Conservation (phyloP, 1,284 basidiomycete genomes). For the Apiotrichum sp. region DNA sequence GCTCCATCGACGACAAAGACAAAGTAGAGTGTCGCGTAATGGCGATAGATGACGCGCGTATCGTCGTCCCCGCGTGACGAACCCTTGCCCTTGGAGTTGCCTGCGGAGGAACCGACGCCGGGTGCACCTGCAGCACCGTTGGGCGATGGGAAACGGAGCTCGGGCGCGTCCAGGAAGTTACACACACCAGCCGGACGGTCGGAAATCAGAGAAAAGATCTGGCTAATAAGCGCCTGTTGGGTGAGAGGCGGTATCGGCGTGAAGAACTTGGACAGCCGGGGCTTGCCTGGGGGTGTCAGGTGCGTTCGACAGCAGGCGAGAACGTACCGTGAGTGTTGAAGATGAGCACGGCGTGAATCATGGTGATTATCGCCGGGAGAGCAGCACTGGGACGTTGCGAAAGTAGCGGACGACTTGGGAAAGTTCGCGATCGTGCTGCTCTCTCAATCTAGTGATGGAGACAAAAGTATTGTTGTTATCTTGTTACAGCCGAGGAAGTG, state of each 20-base stretch:
- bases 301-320: too few relatives aligned
- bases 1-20: slow-evolving; percentile 93
- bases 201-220: slow-evolving; percentile 77
- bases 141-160: slow-evolving; percentile 53
- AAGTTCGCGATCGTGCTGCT: too few relatives aligned
- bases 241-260: slow-evolving; percentile 70
- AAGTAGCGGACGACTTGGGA: too few relatives aligned
- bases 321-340: slow-evolving; percentile 55
- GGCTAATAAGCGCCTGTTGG: slow-evolving; percentile 61
- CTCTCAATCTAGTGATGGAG: too few relatives aligned
- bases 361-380: slow-evolving; percentile 35
- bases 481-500: too few relatives aligned
- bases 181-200: slow-evolving; percentile 71
- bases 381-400: too few relatives aligned
- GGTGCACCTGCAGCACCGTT: slow-evolving; percentile 9
- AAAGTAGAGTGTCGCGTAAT: slow-evolving; percentile 94
- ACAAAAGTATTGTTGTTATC: too few relatives aligned
- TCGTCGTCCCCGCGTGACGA: slow-evolving; percentile 41
- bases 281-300: slow-evolving; percentile 77
- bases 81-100: slow-evolving; percentile 2
- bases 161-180: slow-evolving; percentile 87
- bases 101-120: too few relatives aligned
- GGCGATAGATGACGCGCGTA: slow-evolving; percentile 50
- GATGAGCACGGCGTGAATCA: slow-evolving; percentile 84
- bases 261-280: slow-evolving; percentile 95